A percentile compares a stretch with the other conserved stretches of the same genome.
These are phyloP conservation scores for Talaromyces rugulosus DNA, from an alignment of 2,329 filamentous ascomycete genomes.

Conservation along the genomic window DNA sequence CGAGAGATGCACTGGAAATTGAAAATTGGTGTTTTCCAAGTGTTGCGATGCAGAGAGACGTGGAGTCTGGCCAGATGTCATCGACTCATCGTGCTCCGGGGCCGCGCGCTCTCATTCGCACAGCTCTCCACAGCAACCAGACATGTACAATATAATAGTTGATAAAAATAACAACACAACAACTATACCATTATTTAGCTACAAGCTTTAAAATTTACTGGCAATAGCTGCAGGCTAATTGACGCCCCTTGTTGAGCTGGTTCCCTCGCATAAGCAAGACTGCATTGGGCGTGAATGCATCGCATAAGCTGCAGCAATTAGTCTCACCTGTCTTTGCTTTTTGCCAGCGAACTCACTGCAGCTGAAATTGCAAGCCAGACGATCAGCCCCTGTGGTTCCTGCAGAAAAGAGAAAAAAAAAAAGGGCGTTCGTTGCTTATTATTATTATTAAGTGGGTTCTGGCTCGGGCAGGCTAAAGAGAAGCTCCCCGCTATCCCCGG, in stretches of 20 bases:
- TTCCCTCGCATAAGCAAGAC: not conserved
- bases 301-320: not conserved
- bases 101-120: not conserved
- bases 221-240: not conserved
- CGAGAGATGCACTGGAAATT: not conserved
- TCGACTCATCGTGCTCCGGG: not conserved
- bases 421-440: not conserved
- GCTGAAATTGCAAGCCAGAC: not conserved
- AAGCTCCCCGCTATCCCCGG: not conserved
- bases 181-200: not conserved
- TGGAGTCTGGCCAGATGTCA: not conserved
- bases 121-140: not conserved
- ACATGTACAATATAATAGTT: not conserved
- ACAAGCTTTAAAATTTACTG: not conserved
- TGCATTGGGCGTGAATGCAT: not conserved
- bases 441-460: not conserved
- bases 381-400: not conserved
- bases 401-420: not conserved
- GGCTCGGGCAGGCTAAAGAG: not conserved
- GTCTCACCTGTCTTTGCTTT: not conserved
- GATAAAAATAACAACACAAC: not conserved
- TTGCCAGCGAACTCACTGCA: not conserved
- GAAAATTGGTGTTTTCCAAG: not conserved
- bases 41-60: not conserved
- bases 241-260: not conserved